These are phyloP conservation scores for Trichoderma guizhouense DNA, from an alignment of 2,329 filamentous ascomycete genomes.

Conservation along the genomic window DNA sequence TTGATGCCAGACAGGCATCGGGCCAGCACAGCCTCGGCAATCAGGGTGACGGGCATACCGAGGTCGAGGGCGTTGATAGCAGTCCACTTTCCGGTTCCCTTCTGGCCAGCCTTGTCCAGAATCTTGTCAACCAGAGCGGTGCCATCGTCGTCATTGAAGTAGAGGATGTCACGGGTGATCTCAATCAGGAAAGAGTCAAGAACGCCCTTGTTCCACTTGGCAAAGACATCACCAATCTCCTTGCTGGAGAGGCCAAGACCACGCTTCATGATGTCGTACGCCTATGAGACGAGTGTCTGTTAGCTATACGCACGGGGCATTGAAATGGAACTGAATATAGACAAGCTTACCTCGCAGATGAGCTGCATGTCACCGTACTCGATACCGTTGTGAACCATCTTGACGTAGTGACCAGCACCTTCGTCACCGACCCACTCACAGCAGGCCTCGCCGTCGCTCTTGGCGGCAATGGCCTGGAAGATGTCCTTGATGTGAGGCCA, in stretches of 20 bases:
- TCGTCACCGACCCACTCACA: conserved; percentile 99
- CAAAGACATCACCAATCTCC: conserved; percentile 93
- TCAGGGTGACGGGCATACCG: conserved; percentile 96
- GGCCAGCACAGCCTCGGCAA: conserved; percentile 93
- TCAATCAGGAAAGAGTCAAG: conserved; percentile 99
- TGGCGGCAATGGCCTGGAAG: conserved; percentile 96
- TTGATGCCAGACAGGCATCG: conserved; percentile 94
- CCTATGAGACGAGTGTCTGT: conserved; percentile 49
- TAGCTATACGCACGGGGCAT: not conserved
- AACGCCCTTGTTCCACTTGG: conserved; percentile 98
- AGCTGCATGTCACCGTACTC: conserved; percentile 99
- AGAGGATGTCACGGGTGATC: conserved; percentile 98
- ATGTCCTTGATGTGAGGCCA: conserved; percentile 99
- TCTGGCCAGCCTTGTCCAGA: conserved; percentile 95
- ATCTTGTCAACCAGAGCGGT: conserved; percentile 96
- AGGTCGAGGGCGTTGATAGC: conserved; percentile 98
- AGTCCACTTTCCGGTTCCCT: conserved; percentile 99
- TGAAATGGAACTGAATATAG: too few species aligned
- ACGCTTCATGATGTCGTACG: conserved; percentile 99
- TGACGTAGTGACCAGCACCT: conserved; percentile 99
- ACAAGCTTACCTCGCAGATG: conserved; percentile 80
- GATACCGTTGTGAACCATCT: conserved; percentile 99
- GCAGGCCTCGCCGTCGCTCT: conserved; percentile 95
- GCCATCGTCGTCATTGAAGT: conserved; percentile 95
- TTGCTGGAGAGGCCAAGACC: conserved; percentile 83